A percentile compares a stretch with the other conserved stretches of the same genome.
phyloP scores from a whole-genome alignment of 139 green algal genomes.

The Chlorella sp. region DNA sequence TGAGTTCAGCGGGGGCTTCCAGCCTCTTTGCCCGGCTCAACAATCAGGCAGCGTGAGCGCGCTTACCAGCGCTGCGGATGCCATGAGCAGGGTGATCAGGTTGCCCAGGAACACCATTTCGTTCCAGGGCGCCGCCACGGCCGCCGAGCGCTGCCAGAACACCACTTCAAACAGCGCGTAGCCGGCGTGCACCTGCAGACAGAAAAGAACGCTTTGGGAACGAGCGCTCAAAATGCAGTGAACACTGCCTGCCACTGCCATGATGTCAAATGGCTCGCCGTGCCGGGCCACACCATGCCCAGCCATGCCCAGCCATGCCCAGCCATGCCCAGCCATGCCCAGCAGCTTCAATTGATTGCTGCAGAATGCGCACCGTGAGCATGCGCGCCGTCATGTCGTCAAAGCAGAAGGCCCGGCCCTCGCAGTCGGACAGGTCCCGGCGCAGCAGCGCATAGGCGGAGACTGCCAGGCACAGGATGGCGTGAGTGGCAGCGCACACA shows the following conservation, averaged over 20 bases:
- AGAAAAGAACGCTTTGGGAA: no score
- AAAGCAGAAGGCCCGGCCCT: constrained; percentile 10
- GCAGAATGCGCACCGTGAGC: neutral
- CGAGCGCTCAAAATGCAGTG: no score
- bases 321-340: no score
- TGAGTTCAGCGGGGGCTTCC: neutral
- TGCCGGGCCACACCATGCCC: no score
- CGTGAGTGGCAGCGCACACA: constrained; percentile 3
- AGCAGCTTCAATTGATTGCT: no score
- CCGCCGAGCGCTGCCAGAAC: constrained; percentile 20
- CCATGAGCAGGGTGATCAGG: neutral
- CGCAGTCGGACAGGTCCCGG: constrained; percentile 5
- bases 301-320: no score
- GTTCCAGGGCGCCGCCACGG: constrained; percentile 2
- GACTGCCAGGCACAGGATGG: neutral
- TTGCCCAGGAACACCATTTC: constrained; percentile 24
- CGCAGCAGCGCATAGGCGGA: constrained; percentile 8
- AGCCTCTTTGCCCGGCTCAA: no score
- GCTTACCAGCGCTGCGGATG: neutral
- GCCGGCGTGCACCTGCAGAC: constrained; percentile 26
- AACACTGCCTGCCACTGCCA: no score
- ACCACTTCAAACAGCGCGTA: constrained; percentile 30
- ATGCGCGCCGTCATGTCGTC: neutral
- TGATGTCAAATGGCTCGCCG: no score
- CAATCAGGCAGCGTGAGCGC: no score